Conservation (phyloP, 768 basidiomycete genomes). For the Hygrophorus russula region DNA sequence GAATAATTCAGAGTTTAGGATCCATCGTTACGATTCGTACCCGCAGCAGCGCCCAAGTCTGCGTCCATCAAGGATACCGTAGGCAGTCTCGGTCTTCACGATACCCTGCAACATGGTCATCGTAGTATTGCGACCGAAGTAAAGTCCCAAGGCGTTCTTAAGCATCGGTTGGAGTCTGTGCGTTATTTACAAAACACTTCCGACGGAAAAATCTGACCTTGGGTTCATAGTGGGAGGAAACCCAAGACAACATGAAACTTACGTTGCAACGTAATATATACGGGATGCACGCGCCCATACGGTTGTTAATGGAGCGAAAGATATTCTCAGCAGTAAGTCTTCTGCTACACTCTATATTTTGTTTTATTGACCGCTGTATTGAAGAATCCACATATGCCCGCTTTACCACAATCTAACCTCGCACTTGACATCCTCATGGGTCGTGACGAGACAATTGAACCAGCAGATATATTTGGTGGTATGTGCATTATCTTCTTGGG, state of each 20-base stretch:
- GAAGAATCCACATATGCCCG: slow-evolving; percentile 60
- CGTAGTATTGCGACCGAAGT: slow-evolving; percentile 71
- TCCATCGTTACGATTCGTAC: slow-evolving; percentile 54
- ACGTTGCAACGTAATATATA: slow-evolving; percentile 75
- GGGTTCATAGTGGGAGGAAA: slow-evolving; percentile 74
- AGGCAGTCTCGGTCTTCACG: slow-evolving; percentile 76
- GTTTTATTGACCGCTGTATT: not conserved
- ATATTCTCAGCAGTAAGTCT: slow-evolving; percentile 62
- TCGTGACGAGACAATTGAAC: slow-evolving; percentile 73
- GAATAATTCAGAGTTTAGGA: slow-evolving; percentile 18
- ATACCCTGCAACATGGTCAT: slow-evolving; percentile 78
- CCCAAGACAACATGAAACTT: slow-evolving; percentile 80
- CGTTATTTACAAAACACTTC: slow-evolving; percentile 12
- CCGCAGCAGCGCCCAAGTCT: slow-evolving; percentile 38
- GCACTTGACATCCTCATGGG: slow-evolving; percentile 92
- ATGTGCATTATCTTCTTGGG: slow-evolving; percentile 12
- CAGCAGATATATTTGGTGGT: slow-evolving; percentile 75
- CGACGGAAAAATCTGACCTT: not conserved
- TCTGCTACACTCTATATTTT: slow-evolving; percentile 5
- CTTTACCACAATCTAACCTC: slow-evolving; percentile 59
- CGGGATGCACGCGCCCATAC: slow-evolving; percentile 83
- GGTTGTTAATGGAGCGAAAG: slow-evolving; percentile 89
- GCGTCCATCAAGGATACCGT: slow-evolving; percentile 60
- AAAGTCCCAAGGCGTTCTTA: slow-evolving; percentile 47
- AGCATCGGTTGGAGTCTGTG: slow-evolving; percentile 70